These are phyloP conservation scores for Gossypium mustelinum DNA, from an alignment of 345 rosid species.

Conservation along the genomic window DNA sequence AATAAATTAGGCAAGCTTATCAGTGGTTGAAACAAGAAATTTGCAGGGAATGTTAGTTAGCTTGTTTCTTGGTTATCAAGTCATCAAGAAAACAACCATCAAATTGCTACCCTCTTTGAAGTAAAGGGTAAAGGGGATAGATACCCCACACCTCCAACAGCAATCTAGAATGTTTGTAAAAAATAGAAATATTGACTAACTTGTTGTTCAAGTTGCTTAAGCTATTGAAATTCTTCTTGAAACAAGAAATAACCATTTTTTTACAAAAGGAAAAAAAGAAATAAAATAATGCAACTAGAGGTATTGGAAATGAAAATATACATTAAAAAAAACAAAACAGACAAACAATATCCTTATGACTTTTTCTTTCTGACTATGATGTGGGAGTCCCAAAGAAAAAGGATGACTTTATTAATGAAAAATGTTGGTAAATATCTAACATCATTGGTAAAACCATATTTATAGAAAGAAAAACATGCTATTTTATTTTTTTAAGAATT, in stretches of 20 bases:
- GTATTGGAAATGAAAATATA: too few relatives aligned
- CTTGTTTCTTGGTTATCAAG: background rate
- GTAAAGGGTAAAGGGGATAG: background rate
- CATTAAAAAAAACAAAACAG: too few relatives aligned
- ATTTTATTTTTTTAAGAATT: background rate
- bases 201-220: background rate
- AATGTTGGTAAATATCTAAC: background rate
- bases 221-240: background rate
- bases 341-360: too few relatives aligned
- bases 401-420: background rate
- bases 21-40: background rate
- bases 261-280: background rate
- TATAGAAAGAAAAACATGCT: background rate
- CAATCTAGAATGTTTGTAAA: background rate
- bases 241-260: too few relatives aligned
- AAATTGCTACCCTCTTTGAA: background rate
- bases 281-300: background rate
- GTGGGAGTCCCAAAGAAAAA: background rate
- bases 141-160: background rate
- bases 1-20: background rate
- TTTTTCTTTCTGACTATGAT: background rate
- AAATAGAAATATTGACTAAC: background rate
- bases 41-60: background rate
- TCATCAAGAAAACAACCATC: too few relatives aligned
- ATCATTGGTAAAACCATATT: background rate